Conservation (phyloP, 345 rosid genomes). For the Camelina neglecta region DNA sequence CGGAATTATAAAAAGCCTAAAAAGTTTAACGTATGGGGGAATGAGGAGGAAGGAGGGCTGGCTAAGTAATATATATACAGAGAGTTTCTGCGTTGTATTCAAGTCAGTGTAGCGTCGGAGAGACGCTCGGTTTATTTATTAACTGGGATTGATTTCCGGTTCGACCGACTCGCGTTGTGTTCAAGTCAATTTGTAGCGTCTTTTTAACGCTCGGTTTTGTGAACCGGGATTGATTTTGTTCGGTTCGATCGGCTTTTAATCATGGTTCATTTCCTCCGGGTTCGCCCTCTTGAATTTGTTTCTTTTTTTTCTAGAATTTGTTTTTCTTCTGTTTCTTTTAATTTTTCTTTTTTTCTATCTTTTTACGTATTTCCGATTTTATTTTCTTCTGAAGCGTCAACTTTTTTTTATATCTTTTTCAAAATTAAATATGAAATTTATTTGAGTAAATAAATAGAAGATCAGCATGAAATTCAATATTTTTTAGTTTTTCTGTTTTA, state of each 20-base stretch:
- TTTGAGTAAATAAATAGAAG: no score
- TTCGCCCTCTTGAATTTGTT: background rate
- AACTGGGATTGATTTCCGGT: constrained; percentile 19
- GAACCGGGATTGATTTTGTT: background rate
- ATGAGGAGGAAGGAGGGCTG: background rate
- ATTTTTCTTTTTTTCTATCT: no score
- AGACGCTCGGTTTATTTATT: constrained; percentile 1
- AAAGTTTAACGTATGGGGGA: background rate
- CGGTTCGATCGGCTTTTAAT: background rate
- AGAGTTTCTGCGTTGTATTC: constrained; percentile 17
- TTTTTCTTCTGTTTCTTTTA: background rate
- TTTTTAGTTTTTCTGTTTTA: no score
- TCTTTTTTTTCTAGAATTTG: background rate
- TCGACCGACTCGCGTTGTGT: background rate
- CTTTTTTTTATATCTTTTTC: no score
- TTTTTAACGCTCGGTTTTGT: background rate
- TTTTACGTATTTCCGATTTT: background rate
- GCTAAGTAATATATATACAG: background rate
- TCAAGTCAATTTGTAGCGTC: background rate
- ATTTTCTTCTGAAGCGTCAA: background rate
- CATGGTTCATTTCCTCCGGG: background rate
- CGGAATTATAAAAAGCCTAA: constrained; percentile 12
- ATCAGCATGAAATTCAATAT: no score
- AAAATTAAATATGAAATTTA: no score
- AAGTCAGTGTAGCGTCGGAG: constrained; percentile 19